A percentile compares a stretch with the other conserved stretches of the same genome.
Evolutionary conservation across 83 land plant genomes (phyloP).

Genomic region (Picea abies): DNA sequence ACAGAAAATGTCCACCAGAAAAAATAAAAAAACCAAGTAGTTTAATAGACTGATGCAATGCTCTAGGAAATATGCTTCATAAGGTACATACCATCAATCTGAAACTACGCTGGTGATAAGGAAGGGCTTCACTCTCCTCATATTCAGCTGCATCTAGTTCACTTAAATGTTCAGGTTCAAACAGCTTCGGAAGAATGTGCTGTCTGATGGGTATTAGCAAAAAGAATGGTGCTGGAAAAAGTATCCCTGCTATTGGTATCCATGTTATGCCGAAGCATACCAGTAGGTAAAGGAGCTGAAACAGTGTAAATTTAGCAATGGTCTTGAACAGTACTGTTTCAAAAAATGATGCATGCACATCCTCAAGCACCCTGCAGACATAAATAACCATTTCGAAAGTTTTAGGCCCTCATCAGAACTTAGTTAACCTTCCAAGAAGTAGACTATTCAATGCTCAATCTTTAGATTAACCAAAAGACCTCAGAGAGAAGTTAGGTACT

Average conservation of each 20-base stretch:
- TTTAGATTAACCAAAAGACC: too few species aligned
- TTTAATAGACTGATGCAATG: too few species aligned
- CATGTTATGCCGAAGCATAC: slow-evolving; percentile 85
- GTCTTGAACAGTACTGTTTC: slow-evolving; percentile 75
- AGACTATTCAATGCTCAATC: too few species aligned
- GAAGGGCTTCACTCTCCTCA: slow-evolving; percentile 62
- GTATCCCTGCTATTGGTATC: slow-evolving; percentile 91
- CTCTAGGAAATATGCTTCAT: background rate
- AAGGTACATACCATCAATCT: slow-evolving; percentile 23
- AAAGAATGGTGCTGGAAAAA: slow-evolving; percentile 83
- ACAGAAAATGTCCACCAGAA: background rate
- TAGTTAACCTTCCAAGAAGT: too few species aligned
- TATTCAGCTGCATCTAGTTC: slow-evolving; percentile 91
- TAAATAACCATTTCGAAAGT: too few species aligned
- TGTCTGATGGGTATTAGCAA: slow-evolving; percentile 71
- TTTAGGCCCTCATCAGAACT: too few species aligned
- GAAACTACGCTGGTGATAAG: slow-evolving; percentile 18
- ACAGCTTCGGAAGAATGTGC: slow-evolving; percentile 73
- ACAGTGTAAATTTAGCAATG: slow-evolving; percentile 67
- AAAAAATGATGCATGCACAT: slow-evolving; percentile 69
- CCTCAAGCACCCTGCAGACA: slow-evolving; percentile 56
- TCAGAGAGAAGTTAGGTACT: slow-evolving; percentile 2
- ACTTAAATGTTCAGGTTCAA: slow-evolving; percentile 41
- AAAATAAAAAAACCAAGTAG: background rate
- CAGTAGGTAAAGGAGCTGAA: slow-evolving; percentile 76